Percentiles rank a stretch among this genome's conserved stretches.
These are phyloP conservation scores for Phylloporus scabripes DNA, from an alignment of 768 basidiomycete genomes.

Conservation along the genomic window DNA sequence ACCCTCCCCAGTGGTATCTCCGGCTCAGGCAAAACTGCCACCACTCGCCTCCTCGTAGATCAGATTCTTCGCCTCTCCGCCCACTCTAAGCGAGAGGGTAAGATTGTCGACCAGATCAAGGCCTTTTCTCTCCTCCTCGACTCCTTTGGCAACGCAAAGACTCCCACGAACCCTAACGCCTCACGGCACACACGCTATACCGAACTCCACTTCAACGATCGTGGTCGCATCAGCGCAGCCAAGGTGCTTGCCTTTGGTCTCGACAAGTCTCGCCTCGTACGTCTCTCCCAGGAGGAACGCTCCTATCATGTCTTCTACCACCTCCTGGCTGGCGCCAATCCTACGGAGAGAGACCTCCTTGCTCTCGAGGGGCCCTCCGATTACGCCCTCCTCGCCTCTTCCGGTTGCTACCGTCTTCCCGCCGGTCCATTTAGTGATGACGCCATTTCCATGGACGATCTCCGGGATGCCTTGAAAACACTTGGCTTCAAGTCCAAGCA, in stretches of 20 bases:
- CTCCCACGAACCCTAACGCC: slow-evolving; percentile 55
- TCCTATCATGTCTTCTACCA: slow-evolving; percentile 66
- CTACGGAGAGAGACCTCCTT: slow-evolving; percentile 48
- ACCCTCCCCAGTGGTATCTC: slow-evolving; percentile 48
- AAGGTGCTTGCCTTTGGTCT: slow-evolving; percentile 57
- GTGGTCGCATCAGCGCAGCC: slow-evolving; percentile 50
- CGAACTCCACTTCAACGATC: slow-evolving; percentile 57
- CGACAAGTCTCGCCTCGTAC: slow-evolving; percentile 54
- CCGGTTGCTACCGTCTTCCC: slow-evolving; percentile 59
- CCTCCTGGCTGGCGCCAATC: slow-evolving; percentile 53
- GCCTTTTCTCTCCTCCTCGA: slow-evolving; percentile 52
- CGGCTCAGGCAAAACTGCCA: slow-evolving; percentile 56
- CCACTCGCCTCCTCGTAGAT: slow-evolving; percentile 46
- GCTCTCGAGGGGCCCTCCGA: slow-evolving; percentile 53
- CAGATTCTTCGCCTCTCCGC: slow-evolving; percentile 58
- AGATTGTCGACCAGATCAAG: slow-evolving; percentile 51
- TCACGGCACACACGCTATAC: slow-evolving; percentile 56
- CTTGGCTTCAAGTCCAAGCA: slow-evolving; percentile 63
- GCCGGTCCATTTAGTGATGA: slow-evolving; percentile 61
- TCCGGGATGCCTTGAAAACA: slow-evolving; percentile 48
- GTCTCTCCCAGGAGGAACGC: slow-evolving; percentile 54
- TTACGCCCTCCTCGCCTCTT: slow-evolving; percentile 53
- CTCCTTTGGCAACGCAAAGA: slow-evolving; percentile 64
- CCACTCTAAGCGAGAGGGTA: slow-evolving; percentile 48
- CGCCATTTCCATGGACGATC: slow-evolving; percentile 49